Base-by-base conservation (phyloP, 345 rosid species). In the Rubroshorea leprosula region DNA sequence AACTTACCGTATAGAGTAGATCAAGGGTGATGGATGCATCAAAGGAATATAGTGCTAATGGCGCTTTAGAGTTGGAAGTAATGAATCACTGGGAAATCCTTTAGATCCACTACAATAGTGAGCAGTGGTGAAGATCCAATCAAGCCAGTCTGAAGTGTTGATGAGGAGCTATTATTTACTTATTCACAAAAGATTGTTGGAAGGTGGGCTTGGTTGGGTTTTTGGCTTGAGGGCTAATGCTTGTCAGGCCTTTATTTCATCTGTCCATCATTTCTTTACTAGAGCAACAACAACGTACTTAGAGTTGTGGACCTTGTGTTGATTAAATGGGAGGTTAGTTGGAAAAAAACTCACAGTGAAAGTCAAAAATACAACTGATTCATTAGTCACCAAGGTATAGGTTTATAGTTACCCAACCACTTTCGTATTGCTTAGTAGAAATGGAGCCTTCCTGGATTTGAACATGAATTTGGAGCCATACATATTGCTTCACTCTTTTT, bases 121-220 rank as follows among this genome's bases (percentile, higher is more conserved):
- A 23, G 35, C 5, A 29, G 35, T 4, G 35, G n/a, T n/a, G 21
- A 51, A 55, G 14, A 38, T 57, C 46, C 20, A 43, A 55, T 22
- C 41, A 44, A 53, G 31, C 23, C 16, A 22, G 56, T 15, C 48
- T 20, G 29, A n/a, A 14, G 27, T 66, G 26, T 59, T 54, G 26
- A 12, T 3, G 19, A 35, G 19, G 23, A 45, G 54, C 5, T 2
- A n/a, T n/a, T n/a, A n/a, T n/a, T n/a, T 43, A 25, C 17, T 19
- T 23, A 31, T 50, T 57, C 15, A 25, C 57, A 65, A 51, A 10
- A 55, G 16, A 35, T 39, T 29, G 1, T 27, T 19, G 43, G 17
- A 27, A 50, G 27, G 23, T 26, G n/a, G 46, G 39, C 44, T 9
- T 60, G 44, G 52, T 16, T 55, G 25, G n/a, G n/a, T n/a, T n/a